Base-by-base conservation (phyloP, 1,284 basidiomycete genomes). In the Heterobasidion occidentale region DNA sequence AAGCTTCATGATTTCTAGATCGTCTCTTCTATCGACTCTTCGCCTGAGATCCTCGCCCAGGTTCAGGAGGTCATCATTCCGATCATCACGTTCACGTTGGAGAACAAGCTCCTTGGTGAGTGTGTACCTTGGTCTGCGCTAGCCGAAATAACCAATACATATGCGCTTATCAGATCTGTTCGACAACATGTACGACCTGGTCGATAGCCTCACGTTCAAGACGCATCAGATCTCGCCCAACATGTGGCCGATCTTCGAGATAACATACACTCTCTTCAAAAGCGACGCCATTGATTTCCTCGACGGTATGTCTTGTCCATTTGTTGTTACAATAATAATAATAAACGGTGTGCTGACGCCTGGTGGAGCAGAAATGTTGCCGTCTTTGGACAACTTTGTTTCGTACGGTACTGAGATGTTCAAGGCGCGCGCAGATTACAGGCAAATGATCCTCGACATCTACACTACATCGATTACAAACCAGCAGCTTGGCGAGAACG, bases 171-270 rank as follows among this genome's bases (percentile, higher is more conserved):
- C 63, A 90, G 92, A 96, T 66, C 74, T 95, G 42, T 90, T 92
- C 66, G 92, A 94, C 71, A 90, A 92, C 67, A 84, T 90, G 75
- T 92, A 90, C 65, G 92, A 94, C 62, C 74, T 96, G 44, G 83
- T 92, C 52, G 94, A 96, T 66, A 87, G 78, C 59, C 72, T 95
- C 54, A 93, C 92, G 1, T 96, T 92, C 79, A 91, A 87, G 70
- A 78, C 89, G 59, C 83, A 85, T 63, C 71, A 77, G 56, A 88
- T 96, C 63, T 83, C 88, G 38, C 84, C 88, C 0, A 81, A 77
- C 61, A 88, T 95, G 86, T 96, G 93, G 94, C n/a, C 84, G 11
- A 78, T 94, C 45, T 92, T 93, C 61, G 90, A 92, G 68, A 71
- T 86, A 53, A 92, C 90, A 1, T 93, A 92, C 72, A 79, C 80